These are phyloP conservation scores for Fomitiporia mediterranea DNA, from an alignment of 1,284 basidiomycete genomes.

Conservation along the genomic window DNA sequence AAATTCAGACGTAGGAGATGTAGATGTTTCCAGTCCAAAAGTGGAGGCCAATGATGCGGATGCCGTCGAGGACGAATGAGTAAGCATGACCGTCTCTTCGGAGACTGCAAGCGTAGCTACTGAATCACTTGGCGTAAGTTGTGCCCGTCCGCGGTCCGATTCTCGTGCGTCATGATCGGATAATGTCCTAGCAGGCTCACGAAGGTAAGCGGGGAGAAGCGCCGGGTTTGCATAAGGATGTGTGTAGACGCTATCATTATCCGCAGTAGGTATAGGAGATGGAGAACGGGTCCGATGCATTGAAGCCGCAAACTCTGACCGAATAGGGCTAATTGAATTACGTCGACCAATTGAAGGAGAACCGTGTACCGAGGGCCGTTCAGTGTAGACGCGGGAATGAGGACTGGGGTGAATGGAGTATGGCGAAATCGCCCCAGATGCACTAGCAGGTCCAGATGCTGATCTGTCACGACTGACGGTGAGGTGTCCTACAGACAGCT, in stretches of 20 bases:
- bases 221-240: slow-evolving; percentile 80
- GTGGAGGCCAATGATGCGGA: slow-evolving; percentile 30
- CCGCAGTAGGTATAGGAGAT: slow-evolving; percentile 21
- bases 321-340: slow-evolving; percentile 15
- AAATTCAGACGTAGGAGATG: slow-evolving; percentile 43
- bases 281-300: slow-evolving; percentile 17
- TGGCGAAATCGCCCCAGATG: slow-evolving; percentile 19
- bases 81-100: slow-evolving; percentile 33
- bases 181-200: slow-evolving; percentile 21
- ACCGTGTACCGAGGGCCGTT: slow-evolving; percentile 23
- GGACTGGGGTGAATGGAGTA: slow-evolving; percentile 24
- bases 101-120: slow-evolving; percentile 51
- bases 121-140: slow-evolving; percentile 41
- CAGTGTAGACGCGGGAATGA: slow-evolving; percentile 24
- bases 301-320: slow-evolving; percentile 14
- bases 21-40: slow-evolving; percentile 29
- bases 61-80: slow-evolving; percentile 36
- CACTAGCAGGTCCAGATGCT: slow-evolving; percentile 21
- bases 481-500: slow-evolving; percentile 31
- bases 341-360: slow-evolving; percentile 21
- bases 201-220: slow-evolving; percentile 30
- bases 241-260: slow-evolving; percentile 30
- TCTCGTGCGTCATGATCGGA: slow-evolving; percentile 19
- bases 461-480: slow-evolving; percentile 28
- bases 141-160: slow-evolving; percentile 13